A percentile compares a stretch with the other conserved stretches of the same genome.
Conservation (phyloP, 257 asterid genomes). For the Solanum pinnatisectum region DNA sequence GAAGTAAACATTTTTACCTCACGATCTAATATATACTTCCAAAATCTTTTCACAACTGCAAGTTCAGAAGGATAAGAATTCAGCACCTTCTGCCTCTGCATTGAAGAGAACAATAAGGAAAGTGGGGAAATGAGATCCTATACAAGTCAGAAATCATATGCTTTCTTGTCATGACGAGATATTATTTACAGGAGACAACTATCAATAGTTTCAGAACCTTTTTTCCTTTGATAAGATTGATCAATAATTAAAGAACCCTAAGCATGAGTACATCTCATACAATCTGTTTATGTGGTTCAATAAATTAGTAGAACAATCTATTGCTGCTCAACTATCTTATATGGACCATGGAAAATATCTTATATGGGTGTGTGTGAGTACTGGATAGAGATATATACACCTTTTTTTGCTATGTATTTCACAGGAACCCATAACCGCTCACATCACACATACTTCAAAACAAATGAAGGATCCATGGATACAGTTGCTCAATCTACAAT, state of each 20-base stretch:
- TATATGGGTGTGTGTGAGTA: not conserved
- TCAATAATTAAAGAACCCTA: not conserved
- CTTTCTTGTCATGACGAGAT: not conserved
- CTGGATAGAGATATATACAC: not conserved
- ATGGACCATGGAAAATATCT: not conserved
- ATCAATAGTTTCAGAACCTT: not conserved
- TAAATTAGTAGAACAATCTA: not conserved
- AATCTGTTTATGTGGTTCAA: not conserved
- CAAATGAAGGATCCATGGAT: not conserved
- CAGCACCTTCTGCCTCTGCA: slow-evolving; percentile 72
- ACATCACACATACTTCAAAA: not conserved
- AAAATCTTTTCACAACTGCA: slow-evolving; percentile 76
- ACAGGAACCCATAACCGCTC: not conserved
- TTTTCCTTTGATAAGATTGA: not conserved
- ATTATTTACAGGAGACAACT: not conserved
- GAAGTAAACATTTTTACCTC: slow-evolving; percentile 40
- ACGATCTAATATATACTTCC: slow-evolving; percentile 71
- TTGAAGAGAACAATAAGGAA: not conserved
- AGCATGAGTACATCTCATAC: not conserved
- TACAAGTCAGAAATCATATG: not conserved
- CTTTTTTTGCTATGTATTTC: not conserved
- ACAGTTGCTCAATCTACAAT: not conserved
- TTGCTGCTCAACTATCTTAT: not conserved
- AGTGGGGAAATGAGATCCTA: not conserved
- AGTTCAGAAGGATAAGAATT: slow-evolving; percentile 73